A percentile compares a stretch with the other conserved stretches of the same genome.
Evolutionary conservation across 2,329 filamentous ascomycete genomes (phyloP).

Genomic region (Cyclaneusma minus): DNA sequence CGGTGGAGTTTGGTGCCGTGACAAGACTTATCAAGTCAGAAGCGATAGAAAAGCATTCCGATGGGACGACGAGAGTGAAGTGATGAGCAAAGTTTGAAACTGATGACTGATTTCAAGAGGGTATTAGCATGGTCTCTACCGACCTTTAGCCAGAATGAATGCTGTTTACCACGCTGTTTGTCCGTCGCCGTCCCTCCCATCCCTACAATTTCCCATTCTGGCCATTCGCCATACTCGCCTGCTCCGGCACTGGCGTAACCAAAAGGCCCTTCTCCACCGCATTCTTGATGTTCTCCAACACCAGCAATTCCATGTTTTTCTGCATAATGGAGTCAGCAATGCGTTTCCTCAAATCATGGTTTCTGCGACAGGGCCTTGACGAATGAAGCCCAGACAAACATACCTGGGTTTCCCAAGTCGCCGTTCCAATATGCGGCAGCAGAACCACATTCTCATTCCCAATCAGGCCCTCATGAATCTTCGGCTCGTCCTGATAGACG

Average conservation of each 20-base stretch:
- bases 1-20: too few relatives aligned
- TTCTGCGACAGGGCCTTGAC: neutral
- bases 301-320: constrained; percentile 56
- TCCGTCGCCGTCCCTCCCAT: too few relatives aligned
- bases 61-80: too few relatives aligned
- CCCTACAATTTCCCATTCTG: too few relatives aligned
- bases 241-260: constrained; percentile 55
- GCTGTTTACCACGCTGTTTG: too few relatives aligned
- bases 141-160: too few relatives aligned
- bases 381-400: constrained; percentile 2
- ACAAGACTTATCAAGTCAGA: too few relatives aligned
- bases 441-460: constrained; percentile 56
- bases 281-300: constrained; percentile 51
- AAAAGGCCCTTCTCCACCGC: constrained; percentile 45
- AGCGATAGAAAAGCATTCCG: too few relatives aligned
- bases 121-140: too few relatives aligned
- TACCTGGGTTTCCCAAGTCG: constrained; percentile 41
- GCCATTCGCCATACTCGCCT: constrained; percentile 31
- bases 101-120: too few relatives aligned
- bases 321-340: constrained; percentile 11
- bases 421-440: constrained; percentile 73
- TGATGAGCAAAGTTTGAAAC: too few relatives aligned
- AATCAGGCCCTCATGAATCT: constrained; percentile 57
- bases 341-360: too few relatives aligned
- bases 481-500: constrained; percentile 68